Evolutionary conservation across 2,329 filamentous ascomycete genomes (phyloP), one percentile per base, ranked within the genome.

Genomic region (Proliferodiscus dingleyae): DNA sequence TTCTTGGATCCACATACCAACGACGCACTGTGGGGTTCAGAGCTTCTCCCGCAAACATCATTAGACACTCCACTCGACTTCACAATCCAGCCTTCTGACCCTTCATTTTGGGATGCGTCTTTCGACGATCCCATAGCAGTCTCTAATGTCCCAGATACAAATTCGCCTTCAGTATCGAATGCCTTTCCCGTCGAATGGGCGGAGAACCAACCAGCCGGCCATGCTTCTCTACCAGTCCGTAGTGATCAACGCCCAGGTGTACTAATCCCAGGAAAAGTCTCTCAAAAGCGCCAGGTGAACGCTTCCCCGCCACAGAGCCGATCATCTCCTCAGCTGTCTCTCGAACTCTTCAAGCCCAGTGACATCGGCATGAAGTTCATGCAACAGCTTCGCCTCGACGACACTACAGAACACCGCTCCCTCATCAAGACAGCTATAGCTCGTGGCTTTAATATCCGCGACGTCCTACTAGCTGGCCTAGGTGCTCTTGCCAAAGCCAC

Each of bases 401-500:
- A 49, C 30, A 41, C 37, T 2, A 44, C 40, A 33, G 46, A 44
- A 22, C 44, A 41, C 30, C 29, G 40, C 18, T 49, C 41, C 21
- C 46, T 49, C 11, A 32, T 49, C 13, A 37, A 22, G 11, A 49
- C 46, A 7, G 24, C 41, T 3, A 13, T 45, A 19, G 46, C 46
- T n/a, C 41, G 46, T 2, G 37, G 37, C 3, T 37, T 45, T 37
- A 45, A 41, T 15, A 45, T 49, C 24, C 33, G 41, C 30, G 46
- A 49, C 11, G 46, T 49, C 8, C 29, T 49, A 19, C 41, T 49
- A 3, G 41, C 46, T 2, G 46, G 46, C 11, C 41, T 49, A 11
- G 18, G 37, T 10, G 37, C 37, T 4, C 23, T 49, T 10, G 37
- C 30, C 18, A 45, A 45, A 4, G 37, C 33, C 16, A 6, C 41